Evolutionary conservation across 1,284 basidiomycete species (phyloP).

Genomic region (Boletus mariae): DNA sequence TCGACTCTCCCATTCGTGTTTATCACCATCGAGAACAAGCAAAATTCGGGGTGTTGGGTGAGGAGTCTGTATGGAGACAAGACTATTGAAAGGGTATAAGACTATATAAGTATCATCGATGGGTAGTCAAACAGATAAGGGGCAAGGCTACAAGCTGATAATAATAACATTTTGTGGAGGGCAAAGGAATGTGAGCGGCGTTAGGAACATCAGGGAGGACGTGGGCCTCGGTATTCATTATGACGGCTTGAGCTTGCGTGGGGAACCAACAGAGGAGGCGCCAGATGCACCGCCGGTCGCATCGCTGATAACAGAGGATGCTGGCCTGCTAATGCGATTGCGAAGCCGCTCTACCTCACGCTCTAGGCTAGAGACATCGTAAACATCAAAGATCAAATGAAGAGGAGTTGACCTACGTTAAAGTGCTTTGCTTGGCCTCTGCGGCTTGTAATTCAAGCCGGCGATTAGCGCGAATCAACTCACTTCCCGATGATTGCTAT

Average conservation of each 20-base stretch:
- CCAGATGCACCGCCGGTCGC: slow-evolving; percentile 15
- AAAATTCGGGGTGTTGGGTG: too few relatives aligned
- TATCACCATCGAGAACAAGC: too few relatives aligned
- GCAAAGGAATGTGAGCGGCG: not conserved
- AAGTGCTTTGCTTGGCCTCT: slow-evolving; percentile 66
- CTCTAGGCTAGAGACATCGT: slow-evolving; percentile 47
- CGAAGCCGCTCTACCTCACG: slow-evolving; percentile 67
- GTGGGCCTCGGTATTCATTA: slow-evolving; percentile 5
- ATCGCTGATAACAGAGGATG: slow-evolving; percentile 31
- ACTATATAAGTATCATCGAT: not conserved
- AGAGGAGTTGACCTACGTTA: slow-evolving; percentile 49
- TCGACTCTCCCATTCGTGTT: too few relatives aligned
- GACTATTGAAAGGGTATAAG: not conserved
- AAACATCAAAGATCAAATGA: slow-evolving; percentile 3
- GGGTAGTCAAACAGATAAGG: not conserved
- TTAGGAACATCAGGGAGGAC: not conserved
- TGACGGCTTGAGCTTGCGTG: slow-evolving; percentile 29
- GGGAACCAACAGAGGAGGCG: slow-evolving; percentile 31
- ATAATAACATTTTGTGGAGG: slow-evolving; percentile 10
- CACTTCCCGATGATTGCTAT: slow-evolving; percentile 69
- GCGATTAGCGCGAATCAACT: slow-evolving; percentile 66
- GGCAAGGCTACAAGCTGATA: slow-evolving; percentile 24
- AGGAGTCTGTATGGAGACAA: too few relatives aligned
- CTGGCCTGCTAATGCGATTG: slow-evolving; percentile 55
- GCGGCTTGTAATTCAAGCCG: slow-evolving; percentile 72